Conservation (phyloP, 495 filamentous ascomycete genomes). For the Lasiosphaeris hirsuta region DNA sequence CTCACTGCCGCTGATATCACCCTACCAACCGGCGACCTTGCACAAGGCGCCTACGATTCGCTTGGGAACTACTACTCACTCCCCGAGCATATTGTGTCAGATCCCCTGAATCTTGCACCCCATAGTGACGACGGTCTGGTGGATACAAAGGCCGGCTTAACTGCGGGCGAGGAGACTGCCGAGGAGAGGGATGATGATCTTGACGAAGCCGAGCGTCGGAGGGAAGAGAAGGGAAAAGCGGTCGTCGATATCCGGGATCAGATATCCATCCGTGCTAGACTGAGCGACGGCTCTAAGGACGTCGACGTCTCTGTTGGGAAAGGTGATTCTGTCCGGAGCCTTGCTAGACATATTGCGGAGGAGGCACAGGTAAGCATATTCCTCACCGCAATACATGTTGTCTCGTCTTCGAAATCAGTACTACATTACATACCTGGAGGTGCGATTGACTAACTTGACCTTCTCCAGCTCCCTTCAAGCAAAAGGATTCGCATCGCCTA, state of each 20-base stretch:
- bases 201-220: conserved; percentile 54
- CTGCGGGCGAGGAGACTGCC: conserved; percentile 42
- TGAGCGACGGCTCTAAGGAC: conserved; percentile 71
- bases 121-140: conserved; percentile 33
- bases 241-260: conserved; percentile 47
- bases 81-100: conserved; percentile 70
- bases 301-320: conserved; percentile 57
- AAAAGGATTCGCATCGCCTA: conserved; percentile 69
- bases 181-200: conserved; percentile 40
- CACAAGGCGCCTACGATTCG: conserved; percentile 74
- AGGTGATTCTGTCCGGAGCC: conserved; percentile 57
- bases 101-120: conserved; percentile 66
- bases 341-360: conserved; percentile 61
- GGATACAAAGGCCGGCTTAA: conserved; percentile 44
- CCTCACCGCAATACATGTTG: too few relatives aligned
- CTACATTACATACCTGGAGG: too few relatives aligned
- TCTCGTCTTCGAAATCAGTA: too few relatives aligned
- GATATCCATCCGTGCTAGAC: conserved; percentile 59
- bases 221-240: conserved; percentile 65
- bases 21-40: conserved; percentile 69
- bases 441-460: conserved; percentile 15
- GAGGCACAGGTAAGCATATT: conserved; percentile 56
- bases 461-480: conserved; percentile 42
- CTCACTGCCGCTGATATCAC: conserved; percentile 76
- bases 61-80: conserved; percentile 72